Evolutionary conservation across 495 filamentous ascomycete genomes (phyloP).

Genomic region (Cercophora sp.): DNA sequence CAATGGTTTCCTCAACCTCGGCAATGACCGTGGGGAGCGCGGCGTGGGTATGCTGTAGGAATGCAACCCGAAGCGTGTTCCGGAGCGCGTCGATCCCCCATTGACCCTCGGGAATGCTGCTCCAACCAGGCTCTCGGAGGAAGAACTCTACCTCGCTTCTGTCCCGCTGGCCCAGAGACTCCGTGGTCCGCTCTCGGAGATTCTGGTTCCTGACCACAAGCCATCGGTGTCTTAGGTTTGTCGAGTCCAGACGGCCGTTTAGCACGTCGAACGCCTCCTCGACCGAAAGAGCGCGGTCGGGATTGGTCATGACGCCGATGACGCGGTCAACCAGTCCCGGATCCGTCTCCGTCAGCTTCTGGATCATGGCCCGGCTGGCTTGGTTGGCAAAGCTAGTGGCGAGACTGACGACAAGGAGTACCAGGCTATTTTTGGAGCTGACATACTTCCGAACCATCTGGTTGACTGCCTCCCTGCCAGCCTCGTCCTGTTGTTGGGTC

Average conservation of each 20-base stretch:
- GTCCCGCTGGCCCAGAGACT: not conserved
- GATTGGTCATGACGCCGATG: not conserved
- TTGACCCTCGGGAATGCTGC: not conserved
- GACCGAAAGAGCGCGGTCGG: not conserved
- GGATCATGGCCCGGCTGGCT: not conserved
- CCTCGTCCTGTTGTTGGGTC: not conserved
- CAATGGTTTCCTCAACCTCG: not conserved
- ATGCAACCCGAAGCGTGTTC: not conserved
- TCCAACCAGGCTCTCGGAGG: not conserved
- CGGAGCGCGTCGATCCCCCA: not conserved
- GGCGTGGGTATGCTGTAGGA: not conserved
- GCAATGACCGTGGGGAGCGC: not conserved
- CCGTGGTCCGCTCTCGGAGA: not conserved
- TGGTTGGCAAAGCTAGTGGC: not conserved
- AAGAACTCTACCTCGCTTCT: not conserved
- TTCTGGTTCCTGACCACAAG: conserved; percentile 1
- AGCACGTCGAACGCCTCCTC: not conserved
- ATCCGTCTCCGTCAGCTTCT: not conserved
- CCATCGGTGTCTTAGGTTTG: not conserved
- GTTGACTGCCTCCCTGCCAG: not conserved
- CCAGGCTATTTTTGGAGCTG: not conserved
- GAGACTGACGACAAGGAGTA: not conserved
- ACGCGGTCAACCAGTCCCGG: not conserved
- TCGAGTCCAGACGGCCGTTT: not conserved
- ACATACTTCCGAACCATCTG: conserved; percentile 1